Evolutionary conservation across 2,329 filamentous ascomycete genomes (phyloP).

Genomic region (Pseudogymnoascus sp.): DNA sequence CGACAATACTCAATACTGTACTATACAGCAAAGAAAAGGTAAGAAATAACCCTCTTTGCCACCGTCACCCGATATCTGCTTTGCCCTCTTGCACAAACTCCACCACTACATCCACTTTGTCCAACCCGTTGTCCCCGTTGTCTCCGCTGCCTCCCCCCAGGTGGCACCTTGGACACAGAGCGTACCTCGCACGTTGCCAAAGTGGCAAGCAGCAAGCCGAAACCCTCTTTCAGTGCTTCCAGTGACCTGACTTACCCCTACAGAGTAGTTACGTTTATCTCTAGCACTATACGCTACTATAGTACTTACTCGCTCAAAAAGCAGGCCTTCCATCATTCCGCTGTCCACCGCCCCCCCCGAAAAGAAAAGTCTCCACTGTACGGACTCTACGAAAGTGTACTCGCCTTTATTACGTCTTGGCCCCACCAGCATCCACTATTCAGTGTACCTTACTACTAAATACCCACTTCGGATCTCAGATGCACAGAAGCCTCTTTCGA

Average conservation of each 20-base stretch:
- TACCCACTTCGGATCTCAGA: conserved; percentile 1
- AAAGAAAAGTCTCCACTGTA: neutral
- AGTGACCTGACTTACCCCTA: neutral
- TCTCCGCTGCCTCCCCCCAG: neutral
- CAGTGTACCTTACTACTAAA: neutral
- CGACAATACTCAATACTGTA: neutral
- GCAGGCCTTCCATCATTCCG: neutral
- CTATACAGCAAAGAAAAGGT: neutral
- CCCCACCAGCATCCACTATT: neutral
- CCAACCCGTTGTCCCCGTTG: neutral
- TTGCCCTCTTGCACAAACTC: neutral
- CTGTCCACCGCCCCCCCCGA: neutral
- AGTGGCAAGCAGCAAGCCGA: neutral
- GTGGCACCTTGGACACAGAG: neutral
- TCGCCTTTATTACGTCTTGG: neutral
- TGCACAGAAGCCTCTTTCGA: conserved; percentile 1
- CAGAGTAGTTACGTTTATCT: neutral
- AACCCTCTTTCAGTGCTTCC: neutral
- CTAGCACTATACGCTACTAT: neutral
- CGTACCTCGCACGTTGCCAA: neutral
- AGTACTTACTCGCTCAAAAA: neutral
- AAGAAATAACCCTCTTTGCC: neutral
- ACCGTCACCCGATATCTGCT: neutral
- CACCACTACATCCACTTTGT: neutral
- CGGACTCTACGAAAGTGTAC: neutral